Evolutionary conservation across 2,329 filamentous ascomycete genomes (phyloP).

Genomic region (Pestalotiopsis sp.): DNA sequence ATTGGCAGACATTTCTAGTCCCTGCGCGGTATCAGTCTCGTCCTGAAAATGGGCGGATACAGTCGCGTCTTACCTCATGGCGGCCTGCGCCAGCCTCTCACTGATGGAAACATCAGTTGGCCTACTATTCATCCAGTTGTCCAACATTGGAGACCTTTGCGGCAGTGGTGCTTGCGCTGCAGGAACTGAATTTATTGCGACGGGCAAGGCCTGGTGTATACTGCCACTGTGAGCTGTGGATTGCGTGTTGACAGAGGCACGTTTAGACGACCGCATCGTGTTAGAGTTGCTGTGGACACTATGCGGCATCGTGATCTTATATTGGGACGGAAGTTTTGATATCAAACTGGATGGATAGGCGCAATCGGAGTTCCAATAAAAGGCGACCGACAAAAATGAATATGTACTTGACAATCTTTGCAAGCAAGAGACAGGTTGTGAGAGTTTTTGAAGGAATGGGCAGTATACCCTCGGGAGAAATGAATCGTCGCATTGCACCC

Average conservation of each 20-base stretch:
- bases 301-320: slow-evolving; percentile 5
- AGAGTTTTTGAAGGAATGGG: not conserved
- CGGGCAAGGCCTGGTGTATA: not conserved
- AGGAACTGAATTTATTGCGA: not conserved
- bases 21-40: not conserved
- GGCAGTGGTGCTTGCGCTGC: not conserved
- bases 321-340: not conserved
- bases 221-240: not conserved
- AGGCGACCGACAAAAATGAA: not conserved
- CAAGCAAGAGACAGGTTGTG: not conserved
- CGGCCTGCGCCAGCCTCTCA: not conserved
- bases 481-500: not conserved
- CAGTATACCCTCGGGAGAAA: not conserved
- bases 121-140: not conserved
- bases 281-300: slow-evolving; percentile 2
- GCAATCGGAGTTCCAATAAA: not conserved
- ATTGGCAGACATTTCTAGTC: not conserved
- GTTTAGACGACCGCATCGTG: not conserved
- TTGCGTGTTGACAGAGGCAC: not conserved
- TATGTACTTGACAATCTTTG: not conserved
- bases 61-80: not conserved
- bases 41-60: not conserved
- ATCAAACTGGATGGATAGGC: not conserved
- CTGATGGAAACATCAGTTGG: not conserved
- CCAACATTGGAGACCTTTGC: not conserved